Evolutionary conservation across 805 yeast species (phyloP).

Genomic region (Monosporozyma yasuniensis): DNA sequence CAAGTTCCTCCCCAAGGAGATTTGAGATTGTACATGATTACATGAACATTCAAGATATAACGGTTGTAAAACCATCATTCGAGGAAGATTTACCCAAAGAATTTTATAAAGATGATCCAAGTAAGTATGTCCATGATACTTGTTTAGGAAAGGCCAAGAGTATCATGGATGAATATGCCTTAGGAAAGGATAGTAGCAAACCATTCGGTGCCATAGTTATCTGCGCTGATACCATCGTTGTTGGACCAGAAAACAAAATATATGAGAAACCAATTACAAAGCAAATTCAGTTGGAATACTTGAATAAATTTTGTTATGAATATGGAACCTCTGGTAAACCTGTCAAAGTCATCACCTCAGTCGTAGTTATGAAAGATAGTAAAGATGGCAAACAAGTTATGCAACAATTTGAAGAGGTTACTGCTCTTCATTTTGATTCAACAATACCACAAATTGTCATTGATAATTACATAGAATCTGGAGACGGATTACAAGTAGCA

Average conservation of each 20-base stretch:
- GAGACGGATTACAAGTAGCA: conserved; percentile 76
- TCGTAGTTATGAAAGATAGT: conserved; percentile 24
- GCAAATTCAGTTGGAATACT: conserved; percentile 41
- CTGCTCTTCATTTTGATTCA: conserved; percentile 35
- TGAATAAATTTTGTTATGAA: conserved; percentile 36
- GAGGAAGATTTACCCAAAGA: conserved; percentile 65
- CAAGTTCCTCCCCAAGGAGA: conserved; percentile 81
- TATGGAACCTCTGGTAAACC: conserved; percentile 32
- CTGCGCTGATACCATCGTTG: conserved; percentile 77
- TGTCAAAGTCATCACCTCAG: conserved; percentile 47
- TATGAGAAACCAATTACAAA: conserved; percentile 72
- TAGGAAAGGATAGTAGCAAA: conserved; percentile 1
- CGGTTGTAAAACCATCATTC: conserved; percentile 55
- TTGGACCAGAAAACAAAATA: conserved; percentile 45
- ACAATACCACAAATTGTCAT: conserved; percentile 47
- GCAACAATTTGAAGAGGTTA: conserved; percentile 33
- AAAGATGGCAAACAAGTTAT: background rate
- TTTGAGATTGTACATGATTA: conserved; percentile 52
- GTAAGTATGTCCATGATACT: conserved; percentile 57
- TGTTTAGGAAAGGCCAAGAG: conserved; percentile 57
- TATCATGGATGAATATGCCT: conserved; percentile 40
- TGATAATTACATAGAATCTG: conserved; percentile 51
- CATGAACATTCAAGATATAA: conserved; percentile 40
- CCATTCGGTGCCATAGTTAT: conserved; percentile 28
- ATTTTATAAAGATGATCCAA: conserved; percentile 12